Evolutionary conservation across 2,329 filamentous ascomycete species (phyloP).

Genomic region (Colletotrichum filicis): DNA sequence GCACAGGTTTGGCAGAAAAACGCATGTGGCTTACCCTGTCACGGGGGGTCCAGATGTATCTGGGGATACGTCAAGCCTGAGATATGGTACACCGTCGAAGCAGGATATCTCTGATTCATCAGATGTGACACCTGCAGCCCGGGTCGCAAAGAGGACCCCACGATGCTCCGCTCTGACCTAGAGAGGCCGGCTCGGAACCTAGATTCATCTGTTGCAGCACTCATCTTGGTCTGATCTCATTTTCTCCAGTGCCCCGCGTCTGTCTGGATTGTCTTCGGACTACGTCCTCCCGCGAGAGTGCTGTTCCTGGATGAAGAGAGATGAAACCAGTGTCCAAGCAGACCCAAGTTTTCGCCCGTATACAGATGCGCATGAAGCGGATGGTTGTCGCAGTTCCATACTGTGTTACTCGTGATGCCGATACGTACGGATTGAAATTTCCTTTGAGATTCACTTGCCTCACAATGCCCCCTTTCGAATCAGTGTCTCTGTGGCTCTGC

Average conservation of each 20-base stretch:
- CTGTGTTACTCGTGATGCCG: background rate
- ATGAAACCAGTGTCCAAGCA: background rate
- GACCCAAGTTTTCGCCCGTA: background rate
- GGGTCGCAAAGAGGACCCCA: slow-evolving; percentile 8
- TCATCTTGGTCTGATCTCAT: background rate
- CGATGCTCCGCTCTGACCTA: slow-evolving; percentile 12
- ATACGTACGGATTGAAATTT: too few species aligned
- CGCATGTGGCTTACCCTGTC: background rate
- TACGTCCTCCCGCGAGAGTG: background rate
- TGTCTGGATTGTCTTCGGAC: background rate
- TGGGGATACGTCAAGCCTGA: background rate
- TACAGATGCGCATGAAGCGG: background rate
- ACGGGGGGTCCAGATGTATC: background rate
- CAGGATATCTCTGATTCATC: background rate
- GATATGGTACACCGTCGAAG: background rate
- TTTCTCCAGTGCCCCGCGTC: background rate
- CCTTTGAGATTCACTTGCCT: too few species aligned
- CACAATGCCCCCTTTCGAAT: too few species aligned
- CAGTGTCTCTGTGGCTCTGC: too few species aligned
- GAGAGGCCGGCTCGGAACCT: background rate
- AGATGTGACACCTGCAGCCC: slow-evolving; percentile 14
- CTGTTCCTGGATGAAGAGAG: background rate
- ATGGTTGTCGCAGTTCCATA: background rate
- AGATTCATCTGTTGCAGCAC: background rate
- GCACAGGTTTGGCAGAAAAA: background rate